phyloP scores from a whole-genome alignment of 768 basidiomycete species.

The Melanogaster broomeanus region DNA sequence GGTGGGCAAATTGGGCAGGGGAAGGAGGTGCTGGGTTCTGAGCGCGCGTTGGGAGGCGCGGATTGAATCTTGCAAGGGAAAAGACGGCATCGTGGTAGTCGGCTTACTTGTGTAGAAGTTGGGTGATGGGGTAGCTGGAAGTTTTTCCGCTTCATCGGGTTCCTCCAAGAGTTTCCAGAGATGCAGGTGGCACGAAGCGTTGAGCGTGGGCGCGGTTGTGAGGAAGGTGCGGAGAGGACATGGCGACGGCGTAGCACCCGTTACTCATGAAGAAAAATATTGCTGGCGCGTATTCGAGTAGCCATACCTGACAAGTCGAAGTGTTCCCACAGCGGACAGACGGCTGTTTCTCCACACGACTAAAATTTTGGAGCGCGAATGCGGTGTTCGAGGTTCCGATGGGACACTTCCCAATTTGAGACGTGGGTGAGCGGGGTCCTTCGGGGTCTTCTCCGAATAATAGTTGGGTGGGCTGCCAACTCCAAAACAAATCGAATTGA shows the following conservation, averaged over 20 bases:
- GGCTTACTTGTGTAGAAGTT: constrained; percentile 82
- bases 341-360: not conserved
- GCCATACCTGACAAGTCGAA: not conserved
- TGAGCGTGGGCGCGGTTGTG: constrained; percentile 4
- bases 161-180: constrained; percentile 14
- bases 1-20: constrained; percentile 74
- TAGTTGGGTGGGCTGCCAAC: no score
- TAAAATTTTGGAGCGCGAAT: not conserved
- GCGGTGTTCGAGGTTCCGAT: not conserved
- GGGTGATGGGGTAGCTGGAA: constrained; percentile 59
- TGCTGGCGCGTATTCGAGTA: not conserved
- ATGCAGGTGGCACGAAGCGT: constrained; percentile 28
- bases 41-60: constrained; percentile 58
- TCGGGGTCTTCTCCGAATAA: no score
- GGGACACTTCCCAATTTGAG: not conserved
- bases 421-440: not conserved
- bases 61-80: constrained; percentile 65
- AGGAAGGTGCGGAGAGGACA: constrained; percentile 9
- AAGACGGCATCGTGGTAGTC: constrained; percentile 73
- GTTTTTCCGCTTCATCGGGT: not conserved
- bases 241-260: constrained; percentile 5
- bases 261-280: not conserved
- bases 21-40: constrained; percentile 66
- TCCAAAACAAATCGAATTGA: no score
- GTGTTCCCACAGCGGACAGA: not conserved